phyloP scores from a whole-genome alignment of 495 filamentous ascomycete species.

The Hypoxylon rickii region DNA sequence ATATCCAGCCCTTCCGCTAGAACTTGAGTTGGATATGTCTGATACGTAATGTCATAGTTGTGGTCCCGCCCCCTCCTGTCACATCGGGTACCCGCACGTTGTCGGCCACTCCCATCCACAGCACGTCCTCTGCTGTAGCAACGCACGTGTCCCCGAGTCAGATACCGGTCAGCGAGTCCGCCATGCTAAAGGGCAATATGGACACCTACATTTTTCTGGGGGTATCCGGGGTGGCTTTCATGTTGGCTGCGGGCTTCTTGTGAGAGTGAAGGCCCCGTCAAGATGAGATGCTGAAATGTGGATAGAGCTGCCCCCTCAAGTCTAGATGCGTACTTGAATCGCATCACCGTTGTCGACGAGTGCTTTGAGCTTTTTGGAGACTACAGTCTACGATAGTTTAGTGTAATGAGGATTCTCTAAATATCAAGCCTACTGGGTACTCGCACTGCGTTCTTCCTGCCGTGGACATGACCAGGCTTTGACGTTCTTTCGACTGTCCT shows the following conservation, averaged over 20 bases:
- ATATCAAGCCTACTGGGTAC: no score
- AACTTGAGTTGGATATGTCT: not conserved
- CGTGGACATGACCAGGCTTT: no score
- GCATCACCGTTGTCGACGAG: not conserved
- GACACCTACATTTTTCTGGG: slow-evolving; percentile 4
- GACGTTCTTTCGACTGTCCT: no score
- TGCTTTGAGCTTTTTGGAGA: no score
- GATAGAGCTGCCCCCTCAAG: slow-evolving; percentile 8
- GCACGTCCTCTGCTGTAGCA: slow-evolving; percentile 6
- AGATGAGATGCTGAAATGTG: slow-evolving; percentile 4
- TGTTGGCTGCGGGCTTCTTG: slow-evolving; percentile 10
- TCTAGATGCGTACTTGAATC: not conserved
- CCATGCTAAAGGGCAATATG: not conserved
- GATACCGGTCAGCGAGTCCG: slow-evolving; percentile 21
- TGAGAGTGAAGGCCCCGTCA: not conserved
- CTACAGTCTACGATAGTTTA: no score
- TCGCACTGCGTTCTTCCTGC: no score
- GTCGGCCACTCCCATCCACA: not conserved
- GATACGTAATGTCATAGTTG: slow-evolving; percentile 5
- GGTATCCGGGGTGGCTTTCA: not conserved
- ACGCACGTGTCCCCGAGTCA: slow-evolving; percentile 16
- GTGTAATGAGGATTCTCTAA: no score
- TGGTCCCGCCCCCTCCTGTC: not conserved
- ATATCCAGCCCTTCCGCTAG: not conserved
- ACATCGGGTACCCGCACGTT: not conserved